These are phyloP conservation scores for Allomyces macrogynus DNA, from an alignment of 192 early-diverging fungal genomes.

Conservation along the genomic window DNA sequence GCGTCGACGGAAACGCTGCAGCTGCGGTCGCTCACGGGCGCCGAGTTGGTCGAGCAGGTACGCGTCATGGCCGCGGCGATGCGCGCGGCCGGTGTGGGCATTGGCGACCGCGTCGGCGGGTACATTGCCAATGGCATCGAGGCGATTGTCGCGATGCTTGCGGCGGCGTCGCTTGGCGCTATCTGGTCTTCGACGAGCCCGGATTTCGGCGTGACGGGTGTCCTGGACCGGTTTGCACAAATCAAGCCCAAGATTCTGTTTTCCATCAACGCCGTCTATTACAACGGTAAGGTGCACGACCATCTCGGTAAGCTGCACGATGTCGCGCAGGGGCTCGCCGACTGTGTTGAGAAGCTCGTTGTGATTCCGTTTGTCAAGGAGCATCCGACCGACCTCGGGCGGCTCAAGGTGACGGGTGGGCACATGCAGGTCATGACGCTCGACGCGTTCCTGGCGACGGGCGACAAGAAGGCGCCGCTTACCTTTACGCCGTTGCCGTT, in stretches of 20 bases:
- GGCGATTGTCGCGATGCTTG: slow-evolving; percentile 58
- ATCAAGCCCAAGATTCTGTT: slow-evolving; percentile 79
- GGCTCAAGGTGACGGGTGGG: not conserved
- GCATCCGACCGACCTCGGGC: not conserved
- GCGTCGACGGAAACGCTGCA: slow-evolving; percentile 26
- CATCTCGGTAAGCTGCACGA: slow-evolving; percentile 52
- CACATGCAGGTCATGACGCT: no score
- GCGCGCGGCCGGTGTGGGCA: slow-evolving; percentile 38
- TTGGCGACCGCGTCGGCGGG: slow-evolving; percentile 71
- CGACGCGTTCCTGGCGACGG: slow-evolving; percentile 28
- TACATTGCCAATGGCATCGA: slow-evolving; percentile 78
- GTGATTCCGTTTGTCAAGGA: slow-evolving; percentile 51
- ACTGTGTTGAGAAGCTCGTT: slow-evolving; percentile 52
- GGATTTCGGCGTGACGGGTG: slow-evolving; percentile 80
- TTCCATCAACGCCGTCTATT: slow-evolving; percentile 73
- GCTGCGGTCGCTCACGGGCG: slow-evolving; percentile 33
- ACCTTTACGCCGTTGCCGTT: slow-evolving; percentile 71
- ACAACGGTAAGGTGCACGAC: slow-evolving; percentile 70
- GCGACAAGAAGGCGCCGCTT: slow-evolving; percentile 16
- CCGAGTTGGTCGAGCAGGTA: slow-evolving; percentile 49
- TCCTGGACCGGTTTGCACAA: slow-evolving; percentile 81
- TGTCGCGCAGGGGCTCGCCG: slow-evolving; percentile 41
- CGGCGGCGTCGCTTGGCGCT: slow-evolving; percentile 60
- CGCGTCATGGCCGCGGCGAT: slow-evolving; percentile 50
- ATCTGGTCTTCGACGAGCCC: slow-evolving; percentile 89